A percentile compares a stretch with the other conserved stretches of the same genome.
Conservation (phyloP, 495 filamentous ascomycete genomes). For the Penicillium tannophilum region DNA sequence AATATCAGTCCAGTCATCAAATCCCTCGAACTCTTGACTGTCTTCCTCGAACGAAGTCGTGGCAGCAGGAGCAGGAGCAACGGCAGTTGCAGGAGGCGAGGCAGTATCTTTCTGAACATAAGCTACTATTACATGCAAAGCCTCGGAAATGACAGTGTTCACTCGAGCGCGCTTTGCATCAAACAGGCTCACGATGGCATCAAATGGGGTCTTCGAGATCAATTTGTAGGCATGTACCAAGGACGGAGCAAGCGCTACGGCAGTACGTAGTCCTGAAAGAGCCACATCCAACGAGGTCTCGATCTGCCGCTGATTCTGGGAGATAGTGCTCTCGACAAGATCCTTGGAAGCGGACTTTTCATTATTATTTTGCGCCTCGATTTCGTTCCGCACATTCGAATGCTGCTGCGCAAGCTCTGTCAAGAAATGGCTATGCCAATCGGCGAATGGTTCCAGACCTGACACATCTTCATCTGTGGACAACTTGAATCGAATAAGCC, state of each 20-base stretch:
- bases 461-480: slow-evolving; percentile 55
- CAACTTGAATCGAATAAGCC: slow-evolving; percentile 75
- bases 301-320: slow-evolving; percentile 63
- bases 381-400: slow-evolving; percentile 58
- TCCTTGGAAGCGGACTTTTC: slow-evolving; percentile 46
- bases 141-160: slow-evolving; percentile 40
- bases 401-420: slow-evolving; percentile 61
- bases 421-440: slow-evolving; percentile 69
- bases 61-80: slow-evolving; percentile 3
- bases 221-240: slow-evolving; percentile 39
- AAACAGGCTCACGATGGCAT: slow-evolving; percentile 41
- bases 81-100: slow-evolving; percentile 12
- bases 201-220: slow-evolving; percentile 39
- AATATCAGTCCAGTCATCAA: slow-evolving; percentile 65
- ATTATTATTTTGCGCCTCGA: slow-evolving; percentile 55
- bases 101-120: slow-evolving; percentile 41
- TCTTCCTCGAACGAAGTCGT: slow-evolving; percentile 54
- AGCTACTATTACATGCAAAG: slow-evolving; percentile 37
- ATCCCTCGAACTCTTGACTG: slow-evolving; percentile 77
- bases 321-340: slow-evolving; percentile 57
- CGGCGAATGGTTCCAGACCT: slow-evolving; percentile 59
- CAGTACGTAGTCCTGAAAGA: slow-evolving; percentile 52
- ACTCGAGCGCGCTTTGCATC: slow-evolving; percentile 36
- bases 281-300: slow-evolving; percentile 58
- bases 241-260: slow-evolving; percentile 43